Percentiles rank a stretch among this genome's conserved stretches.
Conservation (phyloP, 768 basidiomycete genomes). For the Kockovaella imperatae region DNA sequence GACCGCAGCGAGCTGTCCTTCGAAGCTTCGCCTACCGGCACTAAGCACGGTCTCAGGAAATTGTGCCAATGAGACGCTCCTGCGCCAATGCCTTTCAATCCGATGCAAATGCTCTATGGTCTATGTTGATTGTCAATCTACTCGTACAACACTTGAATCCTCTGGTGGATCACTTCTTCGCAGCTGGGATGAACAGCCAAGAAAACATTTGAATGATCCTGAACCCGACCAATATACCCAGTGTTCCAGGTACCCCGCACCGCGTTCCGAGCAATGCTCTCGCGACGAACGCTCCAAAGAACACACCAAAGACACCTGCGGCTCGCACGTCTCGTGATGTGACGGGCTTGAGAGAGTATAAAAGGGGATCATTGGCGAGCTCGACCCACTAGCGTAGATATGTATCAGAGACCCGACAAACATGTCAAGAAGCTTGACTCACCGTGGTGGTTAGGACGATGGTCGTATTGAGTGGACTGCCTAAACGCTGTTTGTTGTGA, state of each 20-base stretch:
- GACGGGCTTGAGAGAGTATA: slow-evolving; percentile 54
- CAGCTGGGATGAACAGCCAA: slow-evolving; percentile 24
- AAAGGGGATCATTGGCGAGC: slow-evolving; percentile 68
- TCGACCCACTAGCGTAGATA: slow-evolving; percentile 62
- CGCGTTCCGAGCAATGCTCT: slow-evolving; percentile 29
- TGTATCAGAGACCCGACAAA: not conserved
- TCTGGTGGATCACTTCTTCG: slow-evolving; percentile 3
- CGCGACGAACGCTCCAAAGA: slow-evolving; percentile 61
- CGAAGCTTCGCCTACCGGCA: no score
- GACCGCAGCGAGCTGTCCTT: no score
- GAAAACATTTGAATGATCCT: slow-evolving; percentile 26
- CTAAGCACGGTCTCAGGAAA: no score
- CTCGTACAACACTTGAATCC: not conserved
- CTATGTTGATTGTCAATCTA: not conserved
- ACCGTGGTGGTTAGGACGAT: slow-evolving; percentile 56
- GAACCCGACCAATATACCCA: slow-evolving; percentile 37
- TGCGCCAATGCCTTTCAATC: not conserved
- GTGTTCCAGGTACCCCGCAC: slow-evolving; percentile 26
- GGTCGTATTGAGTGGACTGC: slow-evolving; percentile 29
- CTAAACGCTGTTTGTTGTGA: slow-evolving; percentile 21
- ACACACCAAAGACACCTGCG: slow-evolving; percentile 55
- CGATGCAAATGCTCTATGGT: not conserved
- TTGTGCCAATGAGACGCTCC: no score
- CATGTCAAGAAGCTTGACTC: slow-evolving; percentile 5
- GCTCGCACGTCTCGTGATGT: slow-evolving; percentile 62